phyloP scores from a whole-genome alignment of 208 protist species.

The Leishmania martiniquensis region DNA sequence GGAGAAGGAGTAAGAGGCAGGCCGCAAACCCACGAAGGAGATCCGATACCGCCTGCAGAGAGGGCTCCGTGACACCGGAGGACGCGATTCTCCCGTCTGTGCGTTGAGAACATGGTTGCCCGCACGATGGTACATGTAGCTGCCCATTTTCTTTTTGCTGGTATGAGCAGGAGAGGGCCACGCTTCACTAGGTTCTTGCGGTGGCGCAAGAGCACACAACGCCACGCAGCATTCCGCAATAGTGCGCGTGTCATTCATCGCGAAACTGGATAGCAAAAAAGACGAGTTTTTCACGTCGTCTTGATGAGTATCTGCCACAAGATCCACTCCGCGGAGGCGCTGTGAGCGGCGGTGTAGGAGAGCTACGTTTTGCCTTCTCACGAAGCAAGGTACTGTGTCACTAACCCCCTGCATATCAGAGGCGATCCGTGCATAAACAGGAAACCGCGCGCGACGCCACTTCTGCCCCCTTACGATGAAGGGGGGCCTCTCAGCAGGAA shows the following conservation, averaged over 20 bases:
- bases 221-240: background rate
- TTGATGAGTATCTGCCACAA: background rate
- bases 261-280: background rate
- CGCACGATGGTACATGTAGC: too few species aligned
- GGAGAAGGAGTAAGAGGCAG: background rate
- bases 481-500: background rate
- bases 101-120: too few species aligned
- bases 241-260: background rate
- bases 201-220: background rate
- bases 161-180: background rate
- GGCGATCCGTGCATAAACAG: background rate
- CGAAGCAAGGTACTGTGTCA: too few species aligned
- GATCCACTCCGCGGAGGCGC: background rate
- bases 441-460: background rate
- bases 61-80: background rate
- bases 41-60: background rate
- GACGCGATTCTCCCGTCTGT: too few species aligned
- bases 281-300: background rate
- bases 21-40: background rate
- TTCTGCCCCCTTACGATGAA: background rate
- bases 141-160: too few species aligned
- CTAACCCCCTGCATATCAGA: background rate
- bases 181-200: background rate
- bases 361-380: too few species aligned
- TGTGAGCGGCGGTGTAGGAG: background rate